Evolutionary conservation across 2,329 filamentous ascomycete genomes (phyloP).

Genomic region (Aureobasidium sp.): DNA sequence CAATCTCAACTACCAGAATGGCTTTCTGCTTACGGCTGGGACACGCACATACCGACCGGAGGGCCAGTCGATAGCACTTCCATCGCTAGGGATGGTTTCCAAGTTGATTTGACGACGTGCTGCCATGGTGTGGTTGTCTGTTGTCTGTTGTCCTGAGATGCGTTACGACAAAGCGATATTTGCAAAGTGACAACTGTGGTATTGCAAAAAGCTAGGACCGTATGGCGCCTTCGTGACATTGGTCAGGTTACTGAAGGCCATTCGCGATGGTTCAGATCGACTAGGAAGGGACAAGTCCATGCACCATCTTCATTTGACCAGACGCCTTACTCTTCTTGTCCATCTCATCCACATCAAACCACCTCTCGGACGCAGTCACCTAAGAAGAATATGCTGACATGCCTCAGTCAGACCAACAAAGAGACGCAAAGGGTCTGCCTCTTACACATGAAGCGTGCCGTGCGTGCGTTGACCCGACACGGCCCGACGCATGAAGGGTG

Average conservation of each 20-base stretch:
- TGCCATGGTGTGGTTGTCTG: not conserved
- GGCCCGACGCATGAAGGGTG: not conserved
- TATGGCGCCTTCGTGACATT: not conserved
- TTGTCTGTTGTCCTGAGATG: not conserved
- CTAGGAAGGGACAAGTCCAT: not conserved
- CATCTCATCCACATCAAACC: not conserved
- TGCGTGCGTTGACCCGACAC: not conserved
- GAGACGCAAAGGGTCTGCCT: not conserved
- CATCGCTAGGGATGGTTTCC: not conserved
- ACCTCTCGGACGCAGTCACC: not conserved
- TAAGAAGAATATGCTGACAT: not conserved
- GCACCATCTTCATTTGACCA: not conserved
- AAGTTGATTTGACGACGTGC: not conserved
- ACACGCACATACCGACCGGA: not conserved
- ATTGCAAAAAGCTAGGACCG: not conserved
- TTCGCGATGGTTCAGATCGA: not conserved
- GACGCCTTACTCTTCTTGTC: not conserved
- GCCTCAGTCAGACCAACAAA: not conserved
- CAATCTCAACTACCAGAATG: not conserved
- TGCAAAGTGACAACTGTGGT: not conserved
- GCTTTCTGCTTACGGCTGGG: not conserved
- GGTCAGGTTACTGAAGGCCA: not conserved
- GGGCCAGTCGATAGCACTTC: not conserved
- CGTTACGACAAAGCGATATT: not conserved
- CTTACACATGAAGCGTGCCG: not conserved